These are phyloP conservation scores for Aspergillus sp. DNA, from an alignment of 2,329 filamentous ascomycete genomes.

Conservation along the genomic window DNA sequence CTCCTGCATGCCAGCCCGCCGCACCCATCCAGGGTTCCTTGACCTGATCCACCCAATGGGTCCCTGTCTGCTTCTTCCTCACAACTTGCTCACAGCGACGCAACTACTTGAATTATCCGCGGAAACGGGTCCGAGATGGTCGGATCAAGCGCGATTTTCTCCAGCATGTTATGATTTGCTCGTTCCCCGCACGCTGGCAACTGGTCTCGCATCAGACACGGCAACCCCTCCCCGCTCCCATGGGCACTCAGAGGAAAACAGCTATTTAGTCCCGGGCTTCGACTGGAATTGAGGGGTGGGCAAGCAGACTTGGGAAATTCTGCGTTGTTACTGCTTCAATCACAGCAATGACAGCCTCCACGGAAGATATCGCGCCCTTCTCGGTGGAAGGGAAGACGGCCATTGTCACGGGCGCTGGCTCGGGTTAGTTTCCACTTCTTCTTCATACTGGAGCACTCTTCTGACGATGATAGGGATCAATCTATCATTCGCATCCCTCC, in stretches of 20 bases:
- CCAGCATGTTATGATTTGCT: not conserved
- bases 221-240: not conserved
- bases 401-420: not conserved
- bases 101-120: not conserved
- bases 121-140: not conserved
- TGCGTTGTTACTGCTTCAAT: not conserved
- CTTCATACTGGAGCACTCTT: too few species aligned
- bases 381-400: not conserved
- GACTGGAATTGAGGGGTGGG: not conserved
- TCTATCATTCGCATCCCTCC: not conserved
- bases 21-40: too few species aligned
- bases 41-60: too few species aligned
- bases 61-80: too few species aligned
- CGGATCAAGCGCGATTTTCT: not conserved
- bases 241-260: not conserved
- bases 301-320: not conserved
- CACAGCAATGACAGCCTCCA: not conserved
- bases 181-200: not conserved
- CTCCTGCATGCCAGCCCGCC: too few species aligned
- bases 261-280: not conserved
- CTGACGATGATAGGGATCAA: not conserved
- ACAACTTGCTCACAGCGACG: too few species aligned
- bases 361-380: not conserved
- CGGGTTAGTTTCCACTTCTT: not conserved
- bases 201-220: not conserved